A percentile compares a stretch with the other conserved stretches of the same genome.
phyloP scores from a whole-genome alignment of 179 eudicot species.

The Monotropa hypopitys region DNA sequence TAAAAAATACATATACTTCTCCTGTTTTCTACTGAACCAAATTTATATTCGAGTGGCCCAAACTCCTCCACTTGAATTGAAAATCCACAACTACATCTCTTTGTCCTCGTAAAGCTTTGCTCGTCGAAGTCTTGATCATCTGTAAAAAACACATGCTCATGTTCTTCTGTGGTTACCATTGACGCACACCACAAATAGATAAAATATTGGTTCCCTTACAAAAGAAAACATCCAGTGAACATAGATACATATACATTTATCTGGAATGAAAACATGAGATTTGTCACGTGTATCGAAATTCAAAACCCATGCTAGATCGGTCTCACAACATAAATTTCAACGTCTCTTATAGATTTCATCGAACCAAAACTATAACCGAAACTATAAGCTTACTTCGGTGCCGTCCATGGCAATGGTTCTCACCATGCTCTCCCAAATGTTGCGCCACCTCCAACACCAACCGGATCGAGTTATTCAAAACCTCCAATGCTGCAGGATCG shows the following conservation, averaged over 20 bases:
- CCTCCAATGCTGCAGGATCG: conserved; percentile 88
- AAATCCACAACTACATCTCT: conserved; percentile 76
- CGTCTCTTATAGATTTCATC: neutral
- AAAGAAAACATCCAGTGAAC: no score
- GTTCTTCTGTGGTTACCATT: conserved; percentile 21
- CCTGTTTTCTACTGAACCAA: neutral
- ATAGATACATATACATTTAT: neutral
- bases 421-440: conserved; percentile 93
- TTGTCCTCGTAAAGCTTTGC: conserved; percentile 30
- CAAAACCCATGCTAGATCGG: no score
- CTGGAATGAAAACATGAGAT: neutral
- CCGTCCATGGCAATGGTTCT: no score
- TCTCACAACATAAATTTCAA: neutral
- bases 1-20: neutral
- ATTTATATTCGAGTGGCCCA: conserved; percentile 17
- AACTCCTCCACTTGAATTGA: conserved; percentile 73
- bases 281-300: no score
- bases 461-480: conserved; percentile 63
- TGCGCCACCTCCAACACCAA: conserved; percentile 87
- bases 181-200: no score
- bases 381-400: neutral
- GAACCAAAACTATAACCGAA: no score
- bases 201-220: no score
- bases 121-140: conserved; percentile 41
- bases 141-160: conserved; percentile 56